Conservation (phyloP, 805 yeast genomes). For the Candida boleticola region DNA sequence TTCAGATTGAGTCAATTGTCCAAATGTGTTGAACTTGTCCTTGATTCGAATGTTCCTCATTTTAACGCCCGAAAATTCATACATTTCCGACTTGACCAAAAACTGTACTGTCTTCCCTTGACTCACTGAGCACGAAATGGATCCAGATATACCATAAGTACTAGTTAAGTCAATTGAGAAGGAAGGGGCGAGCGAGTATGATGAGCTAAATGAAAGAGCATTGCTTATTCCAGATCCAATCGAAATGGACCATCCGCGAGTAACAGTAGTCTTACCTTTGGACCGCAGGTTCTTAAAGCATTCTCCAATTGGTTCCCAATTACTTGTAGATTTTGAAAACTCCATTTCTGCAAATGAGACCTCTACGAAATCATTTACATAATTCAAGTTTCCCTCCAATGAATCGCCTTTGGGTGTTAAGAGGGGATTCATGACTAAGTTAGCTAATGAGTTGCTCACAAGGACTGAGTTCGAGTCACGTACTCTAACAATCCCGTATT, state of each 20-base stretch:
- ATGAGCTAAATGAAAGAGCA: conserved; percentile 8
- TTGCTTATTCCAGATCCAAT: conserved; percentile 8
- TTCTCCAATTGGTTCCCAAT: conserved; percentile 11
- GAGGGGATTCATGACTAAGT: conserved; percentile 9
- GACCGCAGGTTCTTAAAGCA: conserved; percentile 11
- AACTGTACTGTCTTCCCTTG: conserved; percentile 13
- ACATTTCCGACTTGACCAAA: conserved; percentile 7
- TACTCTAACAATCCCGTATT: conserved; percentile 13
- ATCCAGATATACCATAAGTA: conserved; percentile 6
- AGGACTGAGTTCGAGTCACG: conserved; percentile 11
- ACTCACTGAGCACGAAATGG: conserved; percentile 10
- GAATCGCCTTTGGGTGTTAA: conserved; percentile 4
- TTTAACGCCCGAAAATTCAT: conserved; percentile 8
- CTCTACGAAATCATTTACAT: conserved; percentile 8
- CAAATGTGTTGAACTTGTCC: not conserved
- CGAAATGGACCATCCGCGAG: conserved; percentile 12
- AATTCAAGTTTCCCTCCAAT: not conserved
- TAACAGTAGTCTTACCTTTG: conserved; percentile 7
- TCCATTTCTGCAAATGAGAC: conserved; percentile 5
- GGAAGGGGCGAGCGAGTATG: conserved; percentile 8
- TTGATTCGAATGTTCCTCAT: conserved; percentile 8
- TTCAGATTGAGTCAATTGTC: not conserved
- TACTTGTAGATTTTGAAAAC: not conserved
- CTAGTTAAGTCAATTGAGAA: conserved; percentile 4
- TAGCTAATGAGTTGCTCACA: conserved; percentile 9